Base-by-base conservation (phyloP, 441 rosid species). In the Adansonia grandidieri region DNA sequence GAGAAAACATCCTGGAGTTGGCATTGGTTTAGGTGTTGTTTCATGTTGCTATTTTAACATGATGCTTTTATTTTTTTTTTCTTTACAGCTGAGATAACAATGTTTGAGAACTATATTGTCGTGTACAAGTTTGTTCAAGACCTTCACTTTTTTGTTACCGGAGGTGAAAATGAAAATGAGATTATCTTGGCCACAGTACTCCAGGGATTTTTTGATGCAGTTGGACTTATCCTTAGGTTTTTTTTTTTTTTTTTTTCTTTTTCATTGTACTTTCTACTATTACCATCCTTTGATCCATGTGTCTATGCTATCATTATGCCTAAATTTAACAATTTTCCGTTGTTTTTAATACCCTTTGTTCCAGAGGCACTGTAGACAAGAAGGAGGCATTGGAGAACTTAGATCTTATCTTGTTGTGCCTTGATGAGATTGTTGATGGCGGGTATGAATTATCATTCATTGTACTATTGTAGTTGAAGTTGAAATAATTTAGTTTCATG, bases 91-190 rank as follows among this genome's bases (percentile, higher is more conserved):
- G 99, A 95, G 82, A 91, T 95, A 79, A 86, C 92, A 47, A 83
- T 93, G 91, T 81, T 95, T 80, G 98, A 93, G 77, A 86, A 79
- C 84, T 82, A 88, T 54, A 70, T 93, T 64, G 83, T 93, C 8
- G 91, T 93, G 58, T 95, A 93, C 84, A 95, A 95, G 89, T 91
- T 92, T 78, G 89, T 91, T 78, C 98, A 93, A 82, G 97, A 90
- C 83, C 94, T 95, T 76, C 98, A 93, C 89, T 93, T 93, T 84
- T 95, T 90, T 82, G 93, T 91, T 57, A 89, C 94, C 0, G 99
- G 97, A 73, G 88, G 95, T 75, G 98, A 93, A 87, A 87, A 93
- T 84, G 98, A 95, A 83, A 95, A 95, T 79, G 98, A 95, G 82
- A 84, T 93, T 80, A 89, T 93, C 85, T 81, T 95, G 70, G 90